Evolutionary conservation across 176 grass and related monocot species (phyloP).

Genomic region (bread wheat (Triticum aestivum)): DNA sequence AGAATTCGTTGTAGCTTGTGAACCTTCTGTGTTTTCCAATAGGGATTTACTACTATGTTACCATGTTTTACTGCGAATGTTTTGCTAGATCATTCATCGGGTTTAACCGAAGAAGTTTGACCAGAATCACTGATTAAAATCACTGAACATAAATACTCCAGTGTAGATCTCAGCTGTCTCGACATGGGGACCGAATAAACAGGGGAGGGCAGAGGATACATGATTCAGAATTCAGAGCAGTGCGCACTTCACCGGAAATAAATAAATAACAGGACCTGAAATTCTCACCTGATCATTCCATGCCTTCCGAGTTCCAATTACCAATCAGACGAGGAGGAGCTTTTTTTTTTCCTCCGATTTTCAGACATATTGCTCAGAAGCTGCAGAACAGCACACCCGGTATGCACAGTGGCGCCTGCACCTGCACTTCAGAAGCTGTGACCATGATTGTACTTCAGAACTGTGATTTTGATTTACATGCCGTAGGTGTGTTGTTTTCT

Average conservation of each 20-base stretch:
- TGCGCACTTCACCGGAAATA: not conserved
- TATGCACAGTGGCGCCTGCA: too few relatives aligned
- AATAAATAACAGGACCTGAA: not conserved
- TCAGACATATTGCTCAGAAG: not conserved
- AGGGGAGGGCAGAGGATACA: not conserved
- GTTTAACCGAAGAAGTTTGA: not conserved
- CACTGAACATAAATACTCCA: not conserved
- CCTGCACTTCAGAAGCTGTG: not conserved
- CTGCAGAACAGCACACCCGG: not conserved
- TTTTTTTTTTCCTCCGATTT: not conserved
- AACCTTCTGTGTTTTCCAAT: not conserved
- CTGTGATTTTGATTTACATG: not conserved
- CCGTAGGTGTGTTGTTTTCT: not conserved
- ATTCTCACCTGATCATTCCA: not conserved
- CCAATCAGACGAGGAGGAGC: not conserved
- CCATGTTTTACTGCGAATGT: not conserved
- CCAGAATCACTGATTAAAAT: not conserved
- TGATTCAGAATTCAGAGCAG: slow-evolving; percentile 12
- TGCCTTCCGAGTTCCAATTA: not conserved
- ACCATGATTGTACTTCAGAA: too few relatives aligned
- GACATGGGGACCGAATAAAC: slow-evolving; percentile 10
- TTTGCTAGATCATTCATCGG: not conserved
- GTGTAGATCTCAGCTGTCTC: slow-evolving; percentile 15
- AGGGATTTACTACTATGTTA: too few relatives aligned
- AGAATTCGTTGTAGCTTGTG: slow-evolving; percentile 19